Percentiles rank a stretch among this genome's conserved stretches.
Conservation (phyloP, 441 rosid genomes). For the Brassica hybrid region DNA sequence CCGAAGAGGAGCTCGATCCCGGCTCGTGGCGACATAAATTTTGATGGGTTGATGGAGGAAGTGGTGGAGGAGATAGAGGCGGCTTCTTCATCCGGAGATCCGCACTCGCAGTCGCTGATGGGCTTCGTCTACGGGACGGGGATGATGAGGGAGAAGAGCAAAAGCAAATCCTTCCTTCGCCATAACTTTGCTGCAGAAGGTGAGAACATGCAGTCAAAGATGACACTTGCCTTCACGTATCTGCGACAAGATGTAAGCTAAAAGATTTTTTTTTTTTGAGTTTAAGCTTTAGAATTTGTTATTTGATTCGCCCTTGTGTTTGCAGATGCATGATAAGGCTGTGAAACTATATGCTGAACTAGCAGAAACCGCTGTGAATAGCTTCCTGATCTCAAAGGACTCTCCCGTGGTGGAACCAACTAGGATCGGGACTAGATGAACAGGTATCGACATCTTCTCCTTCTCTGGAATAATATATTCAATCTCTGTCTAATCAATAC, state of each 20-base stretch:
- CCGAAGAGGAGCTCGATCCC: no score
- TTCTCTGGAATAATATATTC: no score
- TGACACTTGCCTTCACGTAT: conserved; percentile 90
- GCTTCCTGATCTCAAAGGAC: conserved; percentile 92
- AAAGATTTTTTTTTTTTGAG: no score
- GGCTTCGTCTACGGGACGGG: conserved; percentile 78
- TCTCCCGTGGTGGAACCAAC: conserved; percentile 89
- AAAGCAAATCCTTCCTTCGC: conserved; percentile 72
- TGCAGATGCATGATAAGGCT: conserved; percentile 86
- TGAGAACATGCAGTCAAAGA: conserved; percentile 88
- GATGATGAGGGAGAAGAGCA: conserved; percentile 73
- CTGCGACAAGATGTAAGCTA: conserved; percentile 91
- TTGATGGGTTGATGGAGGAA: conserved; percentile 64
- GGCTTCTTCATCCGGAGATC: conserved; percentile 62
- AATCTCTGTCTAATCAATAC: no score
- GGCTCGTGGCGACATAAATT: conserved; percentile 76
- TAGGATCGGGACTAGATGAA: conserved; percentile 63
- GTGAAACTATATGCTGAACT: conserved; percentile 81
- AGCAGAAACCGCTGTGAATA: conserved; percentile 93
- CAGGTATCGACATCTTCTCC: conserved; percentile 11
- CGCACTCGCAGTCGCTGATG: conserved; percentile 76
- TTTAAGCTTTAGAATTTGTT: no score
- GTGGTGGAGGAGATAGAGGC: conserved; percentile 67
- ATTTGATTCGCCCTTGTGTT: conserved; percentile 23
- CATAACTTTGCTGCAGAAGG: conserved; percentile 76